A percentile compares a stretch with the other conserved stretches of the same genome.
phyloP scores from a whole-genome alignment of 1,139 yeast species.

The Yamadazyma triangularis region DNA sequence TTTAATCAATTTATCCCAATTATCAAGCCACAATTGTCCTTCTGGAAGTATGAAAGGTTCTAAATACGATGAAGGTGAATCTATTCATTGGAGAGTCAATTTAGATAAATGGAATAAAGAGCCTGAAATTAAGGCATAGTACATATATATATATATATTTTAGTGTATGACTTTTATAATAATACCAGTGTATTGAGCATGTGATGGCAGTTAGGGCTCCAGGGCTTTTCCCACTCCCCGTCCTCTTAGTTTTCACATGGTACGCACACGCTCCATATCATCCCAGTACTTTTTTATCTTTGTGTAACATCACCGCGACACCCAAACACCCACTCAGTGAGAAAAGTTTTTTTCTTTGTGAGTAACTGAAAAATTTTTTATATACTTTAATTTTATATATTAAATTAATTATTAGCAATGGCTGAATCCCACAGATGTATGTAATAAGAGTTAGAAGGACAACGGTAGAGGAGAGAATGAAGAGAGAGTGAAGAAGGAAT shows the following conservation, averaged over 20 bases:
- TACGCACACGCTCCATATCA: neutral
- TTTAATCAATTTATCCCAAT: conserved; percentile 49
- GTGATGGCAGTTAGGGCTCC: conserved; percentile 1
- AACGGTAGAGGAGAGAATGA: neutral
- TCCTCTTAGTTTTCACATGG: neutral
- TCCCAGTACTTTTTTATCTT: neutral
- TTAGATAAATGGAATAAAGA: conserved; percentile 55
- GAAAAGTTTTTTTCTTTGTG: conserved; percentile 5
- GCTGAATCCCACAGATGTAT: conserved; percentile 97
- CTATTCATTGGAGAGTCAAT: conserved; percentile 67
- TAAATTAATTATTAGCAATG: conserved; percentile 41
- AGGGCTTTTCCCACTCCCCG: neutral
- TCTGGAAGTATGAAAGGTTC: conserved; percentile 58
- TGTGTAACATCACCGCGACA: conserved; percentile 1
- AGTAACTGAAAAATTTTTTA: conserved; percentile 9
- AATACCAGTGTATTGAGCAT: neutral
- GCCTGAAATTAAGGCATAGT: conserved; percentile 38
- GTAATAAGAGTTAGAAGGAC: conserved; percentile 34
- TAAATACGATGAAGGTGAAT: conserved; percentile 45
- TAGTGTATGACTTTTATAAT: neutral
- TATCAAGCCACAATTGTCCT: conserved; percentile 61
- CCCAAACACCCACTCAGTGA: conserved; percentile 4
- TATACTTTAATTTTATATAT: conserved; percentile 9
- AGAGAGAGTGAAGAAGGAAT: neutral
- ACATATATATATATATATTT: neutral